These are phyloP conservation scores for Collariella sp. DNA, from an alignment of 495 filamentous ascomycete genomes.

Conservation along the genomic window DNA sequence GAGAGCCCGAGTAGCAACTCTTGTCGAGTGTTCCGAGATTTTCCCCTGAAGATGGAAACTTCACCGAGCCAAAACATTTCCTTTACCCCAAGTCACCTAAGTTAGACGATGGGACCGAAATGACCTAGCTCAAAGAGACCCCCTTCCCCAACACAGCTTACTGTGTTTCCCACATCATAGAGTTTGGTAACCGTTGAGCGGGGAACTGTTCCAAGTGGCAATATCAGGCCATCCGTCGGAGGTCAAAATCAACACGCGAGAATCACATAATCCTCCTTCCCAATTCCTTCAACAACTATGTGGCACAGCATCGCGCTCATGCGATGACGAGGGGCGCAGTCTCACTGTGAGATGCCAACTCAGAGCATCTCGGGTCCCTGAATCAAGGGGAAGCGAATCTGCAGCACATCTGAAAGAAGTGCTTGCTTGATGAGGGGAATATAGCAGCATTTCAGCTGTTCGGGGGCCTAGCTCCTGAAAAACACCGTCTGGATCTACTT, in stretches of 20 bases:
- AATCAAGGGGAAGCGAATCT: too few species aligned
- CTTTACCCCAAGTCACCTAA: too few species aligned
- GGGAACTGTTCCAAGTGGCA: background rate
- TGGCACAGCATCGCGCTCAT: background rate
- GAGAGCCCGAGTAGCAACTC: background rate
- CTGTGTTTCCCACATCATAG: too few species aligned
- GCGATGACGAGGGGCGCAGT: background rate
- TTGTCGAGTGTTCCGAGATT: background rate
- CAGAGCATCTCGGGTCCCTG: background rate
- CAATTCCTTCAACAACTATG: background rate
- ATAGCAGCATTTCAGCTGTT: background rate
- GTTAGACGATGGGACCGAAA: too few species aligned
- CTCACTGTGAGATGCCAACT: background rate
- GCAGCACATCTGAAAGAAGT: background rate
- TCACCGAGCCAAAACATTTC: too few species aligned
- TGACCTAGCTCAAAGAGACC: too few species aligned
- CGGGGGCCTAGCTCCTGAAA: background rate
- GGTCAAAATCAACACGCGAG: background rate
- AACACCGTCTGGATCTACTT: conserved; percentile 20
- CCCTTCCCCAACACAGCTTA: too few species aligned
- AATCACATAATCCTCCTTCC: background rate
- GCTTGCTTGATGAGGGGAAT: background rate
- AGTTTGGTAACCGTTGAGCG: too few species aligned
- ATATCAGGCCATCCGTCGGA: background rate
- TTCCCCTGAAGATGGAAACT: too few species aligned